Percentiles rank a stretch among this genome's conserved stretches.
Conservation (phyloP, 495 filamentous ascomycete species). For the Monascus purpureus region DNA sequence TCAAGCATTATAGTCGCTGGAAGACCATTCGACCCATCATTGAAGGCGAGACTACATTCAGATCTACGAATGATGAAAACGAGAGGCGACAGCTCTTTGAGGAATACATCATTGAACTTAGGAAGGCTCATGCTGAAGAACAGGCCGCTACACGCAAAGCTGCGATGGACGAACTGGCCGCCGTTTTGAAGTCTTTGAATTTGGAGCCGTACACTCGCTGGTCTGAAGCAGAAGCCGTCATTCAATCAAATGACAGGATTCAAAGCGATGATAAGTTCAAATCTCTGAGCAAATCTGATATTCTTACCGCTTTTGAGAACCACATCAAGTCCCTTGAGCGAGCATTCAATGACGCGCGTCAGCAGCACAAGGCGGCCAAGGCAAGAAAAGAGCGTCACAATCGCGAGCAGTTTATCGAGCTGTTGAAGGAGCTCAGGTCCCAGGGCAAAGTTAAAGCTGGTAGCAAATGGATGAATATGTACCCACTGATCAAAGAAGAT, state of each 20-base stretch:
- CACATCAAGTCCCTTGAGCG: constrained; percentile 88
- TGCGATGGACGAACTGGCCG: constrained; percentile 73
- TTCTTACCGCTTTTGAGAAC: constrained; percentile 85
- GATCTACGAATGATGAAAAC: constrained; percentile 73
- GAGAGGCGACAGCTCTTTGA: constrained; percentile 90
- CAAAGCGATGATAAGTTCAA: constrained; percentile 81
- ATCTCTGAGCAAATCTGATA: constrained; percentile 71
- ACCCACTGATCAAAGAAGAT: constrained; percentile 66
- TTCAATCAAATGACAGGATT: constrained; percentile 67
- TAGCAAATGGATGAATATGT: constrained; percentile 76
- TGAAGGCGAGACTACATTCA: constrained; percentile 89
- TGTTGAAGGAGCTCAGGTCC: constrained; percentile 59
- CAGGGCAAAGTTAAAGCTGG: constrained; percentile 81
- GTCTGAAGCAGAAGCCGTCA: constrained; percentile 74
- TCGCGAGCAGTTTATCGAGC: constrained; percentile 61
- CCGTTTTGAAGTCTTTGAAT: constrained; percentile 68
- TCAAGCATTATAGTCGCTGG: constrained; percentile 96
- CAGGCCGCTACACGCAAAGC: constrained; percentile 60
- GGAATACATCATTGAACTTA: constrained; percentile 79
- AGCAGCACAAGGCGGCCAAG: constrained; percentile 70
- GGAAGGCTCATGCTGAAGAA: constrained; percentile 59
- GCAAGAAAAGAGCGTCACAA: constrained; percentile 70
- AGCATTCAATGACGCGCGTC: constrained; percentile 74
- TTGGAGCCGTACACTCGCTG: constrained; percentile 91
- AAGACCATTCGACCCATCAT: constrained; percentile 91